Evolutionary conservation across 2,329 filamentous ascomycete genomes (phyloP), one percentile per base, ranked within the genome.

Genomic region (Nannizzia gypsea): DNA sequence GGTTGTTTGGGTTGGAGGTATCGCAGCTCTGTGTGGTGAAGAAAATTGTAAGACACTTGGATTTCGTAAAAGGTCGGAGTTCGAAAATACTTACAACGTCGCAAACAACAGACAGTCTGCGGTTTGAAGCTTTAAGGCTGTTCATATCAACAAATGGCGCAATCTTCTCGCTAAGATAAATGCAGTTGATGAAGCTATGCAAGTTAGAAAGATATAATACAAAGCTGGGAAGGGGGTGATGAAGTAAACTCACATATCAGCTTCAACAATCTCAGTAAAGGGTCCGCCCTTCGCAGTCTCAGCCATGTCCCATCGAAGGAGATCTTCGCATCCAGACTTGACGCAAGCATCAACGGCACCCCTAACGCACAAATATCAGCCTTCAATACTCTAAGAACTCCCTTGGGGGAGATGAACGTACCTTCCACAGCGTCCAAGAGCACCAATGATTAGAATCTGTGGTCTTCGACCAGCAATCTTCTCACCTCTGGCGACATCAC

Each of bases 121-220:
- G 86, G 67, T 80, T 80, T 2, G 86, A 78, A 44, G 80, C 76
- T 64, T 84, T 80, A 59, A 96, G 82, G 58, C 82, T 84, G 66
- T 88, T 81, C 62, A 79, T 70, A 73, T 88, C 85, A 70, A 95
- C 81, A 71, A 96, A 96, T 36, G 87, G 87, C 26, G 89, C 87
- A 66, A 93, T 91, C 71, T 86, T 83, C 66, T 83, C 78, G 63
- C 80, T 83, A 46, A 96, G 84, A 76, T 96, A 96, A 72, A 96
- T 92, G 81, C 87, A 90, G 78, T 93, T 95, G 72, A 93, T 80
- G 71, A 90, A 89, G 70, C 90, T 86, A 68, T 89, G 85, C 8
- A 46, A 11, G 46, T 63, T 20, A 61, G 62, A 67, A 58, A 69
- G 67, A 26, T 50, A 13, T 22, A 22, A 6, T 42, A 31, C 17